Conservation (phyloP, 2,329 filamentous ascomycete species). For the Fusarium bulbicola region DNA sequence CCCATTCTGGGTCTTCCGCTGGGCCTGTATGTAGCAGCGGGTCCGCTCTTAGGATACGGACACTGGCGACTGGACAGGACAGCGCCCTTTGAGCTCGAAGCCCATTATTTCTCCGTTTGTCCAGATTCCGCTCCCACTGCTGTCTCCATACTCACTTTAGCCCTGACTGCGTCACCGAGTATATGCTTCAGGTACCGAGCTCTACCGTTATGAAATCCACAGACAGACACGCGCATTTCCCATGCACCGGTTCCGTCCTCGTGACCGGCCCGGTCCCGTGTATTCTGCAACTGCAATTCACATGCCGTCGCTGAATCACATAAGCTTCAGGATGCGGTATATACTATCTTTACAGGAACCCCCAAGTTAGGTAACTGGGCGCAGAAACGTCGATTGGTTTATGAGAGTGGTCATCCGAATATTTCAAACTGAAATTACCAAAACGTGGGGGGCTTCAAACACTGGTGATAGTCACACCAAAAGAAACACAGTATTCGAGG, state of each 20-base stretch:
- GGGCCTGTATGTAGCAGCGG: constrained; percentile 28
- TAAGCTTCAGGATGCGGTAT: not conserved
- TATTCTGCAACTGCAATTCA: not conserved
- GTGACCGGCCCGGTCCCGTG: constrained; percentile 40
- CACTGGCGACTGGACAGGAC: not conserved
- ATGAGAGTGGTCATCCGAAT: not conserved
- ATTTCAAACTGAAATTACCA: constrained; percentile 1
- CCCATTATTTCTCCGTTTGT: constrained; percentile 27
- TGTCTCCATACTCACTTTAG: constrained; percentile 14
- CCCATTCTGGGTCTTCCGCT: constrained; percentile 27
- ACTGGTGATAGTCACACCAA: not conserved
- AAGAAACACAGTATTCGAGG: not conserved
- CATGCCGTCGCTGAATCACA: not conserved
- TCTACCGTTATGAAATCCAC: constrained; percentile 5
- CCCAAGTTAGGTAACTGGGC: not conserved
- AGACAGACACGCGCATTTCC: constrained; percentile 13
- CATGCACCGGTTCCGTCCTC: constrained; percentile 29
- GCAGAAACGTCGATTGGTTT: not conserved
- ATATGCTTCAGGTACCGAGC: constrained; percentile 18
- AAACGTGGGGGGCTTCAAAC: not conserved
- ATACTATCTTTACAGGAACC: not conserved
- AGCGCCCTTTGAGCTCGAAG: constrained; percentile 12
- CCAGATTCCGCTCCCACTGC: constrained; percentile 30
- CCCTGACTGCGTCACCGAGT: constrained; percentile 14
- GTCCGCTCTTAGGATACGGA: constrained; percentile 20